Conservation (phyloP, 805 yeast species). For the Kodamaea laetipori region DNA sequence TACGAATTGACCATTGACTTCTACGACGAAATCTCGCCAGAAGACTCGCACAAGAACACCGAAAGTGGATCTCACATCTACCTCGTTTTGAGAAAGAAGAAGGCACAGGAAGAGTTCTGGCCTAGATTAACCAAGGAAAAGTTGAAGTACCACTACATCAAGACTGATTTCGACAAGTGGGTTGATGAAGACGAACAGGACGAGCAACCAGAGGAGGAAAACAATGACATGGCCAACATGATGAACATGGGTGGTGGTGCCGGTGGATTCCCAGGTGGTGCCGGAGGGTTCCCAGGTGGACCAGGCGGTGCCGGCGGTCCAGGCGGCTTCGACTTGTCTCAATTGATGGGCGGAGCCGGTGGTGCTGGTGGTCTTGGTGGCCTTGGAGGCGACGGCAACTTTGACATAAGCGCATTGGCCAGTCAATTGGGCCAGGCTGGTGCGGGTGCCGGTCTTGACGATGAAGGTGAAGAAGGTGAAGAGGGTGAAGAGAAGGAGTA, state of each 20-base stretch:
- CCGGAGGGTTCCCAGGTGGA: slow-evolving; percentile 34
- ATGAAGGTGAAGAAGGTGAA: slow-evolving; percentile 26
- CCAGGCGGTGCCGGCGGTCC: slow-evolving; percentile 28
- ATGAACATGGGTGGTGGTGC: slow-evolving; percentile 30
- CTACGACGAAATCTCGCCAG: slow-evolving; percentile 71
- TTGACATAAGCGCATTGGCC: slow-evolving; percentile 42
- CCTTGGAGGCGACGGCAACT: slow-evolving; percentile 25
- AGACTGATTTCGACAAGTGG: slow-evolving; percentile 97
- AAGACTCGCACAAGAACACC: slow-evolving; percentile 58
- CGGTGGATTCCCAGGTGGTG: slow-evolving; percentile 28
- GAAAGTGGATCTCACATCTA: slow-evolving; percentile 59
- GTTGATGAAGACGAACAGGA: slow-evolving; percentile 98
- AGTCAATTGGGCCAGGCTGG: slow-evolving; percentile 48
- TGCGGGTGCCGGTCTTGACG: slow-evolving; percentile 24
- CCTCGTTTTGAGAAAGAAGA: slow-evolving; percentile 71
- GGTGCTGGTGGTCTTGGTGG: slow-evolving; percentile 33
- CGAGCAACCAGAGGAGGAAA: slow-evolving; percentile 54
- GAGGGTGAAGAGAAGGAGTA: slow-evolving; percentile 25
- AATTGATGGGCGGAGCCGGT: slow-evolving; percentile 33
- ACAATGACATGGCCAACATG: slow-evolving; percentile 30
- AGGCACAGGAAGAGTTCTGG: slow-evolving; percentile 78
- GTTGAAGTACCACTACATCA: slow-evolving; percentile 73
- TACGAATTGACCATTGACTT: slow-evolving; percentile 75
- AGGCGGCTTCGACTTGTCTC: slow-evolving; percentile 35
- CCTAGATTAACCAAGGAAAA: slow-evolving; percentile 92